Evolutionary conservation across 352 stramenopile species (phyloP).

Genomic region (Phytophthora fragariae): DNA sequence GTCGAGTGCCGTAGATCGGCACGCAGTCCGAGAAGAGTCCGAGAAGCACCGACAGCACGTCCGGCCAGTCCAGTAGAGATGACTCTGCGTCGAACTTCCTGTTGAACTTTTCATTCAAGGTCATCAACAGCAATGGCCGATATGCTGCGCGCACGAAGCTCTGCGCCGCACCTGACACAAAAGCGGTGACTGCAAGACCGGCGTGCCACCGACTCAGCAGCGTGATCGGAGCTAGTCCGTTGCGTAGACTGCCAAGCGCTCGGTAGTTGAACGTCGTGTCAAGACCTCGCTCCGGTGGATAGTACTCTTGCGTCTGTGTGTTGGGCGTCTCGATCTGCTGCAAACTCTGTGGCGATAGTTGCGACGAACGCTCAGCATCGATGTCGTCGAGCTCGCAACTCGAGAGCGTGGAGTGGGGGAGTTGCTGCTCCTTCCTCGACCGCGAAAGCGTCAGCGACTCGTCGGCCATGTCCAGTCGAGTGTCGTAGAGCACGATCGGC

Average conservation of each 20-base stretch:
- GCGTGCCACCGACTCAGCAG: conserved; percentile 48
- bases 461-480: conserved; percentile 21
- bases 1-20: conserved; percentile 77
- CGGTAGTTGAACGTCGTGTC: conserved; percentile 62
- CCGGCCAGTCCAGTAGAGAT: conserved; percentile 70
- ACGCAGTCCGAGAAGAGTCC: conserved; percentile 87
- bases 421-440: conserved; percentile 27
- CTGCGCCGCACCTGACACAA: conserved; percentile 37
- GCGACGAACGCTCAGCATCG: conserved; percentile 27
- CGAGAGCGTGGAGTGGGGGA: conserved; percentile 26
- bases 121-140: conserved; percentile 55
- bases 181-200: conserved; percentile 49
- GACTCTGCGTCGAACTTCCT: conserved; percentile 41
- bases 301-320: conserved; percentile 9
- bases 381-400: conserved; percentile 39
- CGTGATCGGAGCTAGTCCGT: conserved; percentile 40
- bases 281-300: conserved; percentile 21
- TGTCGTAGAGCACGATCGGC: conserved; percentile 40
- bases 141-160: conserved; percentile 48
- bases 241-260: conserved; percentile 55
- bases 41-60: conserved; percentile 82
- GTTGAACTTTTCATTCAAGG: conserved; percentile 46
- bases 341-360: background rate
- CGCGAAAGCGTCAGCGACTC: conserved; percentile 40
- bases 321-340: conserved; percentile 1